Evolutionary conservation across 2,329 filamentous ascomycete genomes (phyloP), one percentile per base, ranked within the genome.

Genomic region (Pezicula radicicola): DNA sequence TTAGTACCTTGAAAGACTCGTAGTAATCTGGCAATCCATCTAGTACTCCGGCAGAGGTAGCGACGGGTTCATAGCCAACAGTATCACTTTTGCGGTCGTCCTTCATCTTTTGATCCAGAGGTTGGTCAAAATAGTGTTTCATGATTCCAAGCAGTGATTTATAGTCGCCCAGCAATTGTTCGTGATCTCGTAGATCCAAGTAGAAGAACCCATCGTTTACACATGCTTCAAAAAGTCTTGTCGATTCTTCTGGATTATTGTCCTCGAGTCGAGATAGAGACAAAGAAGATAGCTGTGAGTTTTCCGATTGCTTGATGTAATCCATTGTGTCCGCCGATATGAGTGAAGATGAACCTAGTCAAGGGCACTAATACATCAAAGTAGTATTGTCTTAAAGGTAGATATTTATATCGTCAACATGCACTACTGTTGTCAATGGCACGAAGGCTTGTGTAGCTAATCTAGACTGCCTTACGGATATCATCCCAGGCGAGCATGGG

Each of bases 21-120:
- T 47, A 48, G 40, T 48, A 48, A 18, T 47, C 45, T 40, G 37
- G 46, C 12, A 48, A 36, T 18, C 28, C 37, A 44, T 48, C 37
- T 43, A 48, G 18, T 10, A 30, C 36, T 16, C 45, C 50, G 10
- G 45, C 46, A 27, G 36, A 42, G 27, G 50, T 52, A 28, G 35
- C 45, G 25, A 52, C 46, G 5, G 50, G 45, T n/a, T 42, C 40
- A 43, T 52, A 48, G n/a, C 50, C 40, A 13, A 28, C 16, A 16
- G 28, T 50, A 40, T 52, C 50, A 39, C 50, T 48, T 37, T 35
- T 48, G 30, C 28, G 46, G 44, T 37, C 30, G 19, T 52, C 50
- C 18, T 52, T 28, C 45, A 48, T 52, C 45, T 52, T 48, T 16
- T 45, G 16, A 16, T 52, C 50, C n/a, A 49, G 45, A 44, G 45